These are phyloP conservation scores for Phytophthora europaea DNA, from an alignment of 352 stramenopile species.

Conservation along the genomic window DNA sequence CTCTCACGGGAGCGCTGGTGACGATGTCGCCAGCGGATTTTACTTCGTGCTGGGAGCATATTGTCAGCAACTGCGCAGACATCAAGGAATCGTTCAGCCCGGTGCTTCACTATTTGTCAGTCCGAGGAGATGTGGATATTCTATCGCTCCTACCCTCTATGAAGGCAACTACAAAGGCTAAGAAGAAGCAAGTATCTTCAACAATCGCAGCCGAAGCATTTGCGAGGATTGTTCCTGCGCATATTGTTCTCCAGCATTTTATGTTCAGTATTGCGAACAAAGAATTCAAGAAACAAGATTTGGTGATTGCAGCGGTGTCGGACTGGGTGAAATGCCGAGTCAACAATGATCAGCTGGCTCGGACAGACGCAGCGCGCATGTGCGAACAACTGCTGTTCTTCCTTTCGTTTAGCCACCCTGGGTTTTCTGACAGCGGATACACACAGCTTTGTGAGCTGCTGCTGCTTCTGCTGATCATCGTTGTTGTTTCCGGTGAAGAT, in stretches of 20 bases:
- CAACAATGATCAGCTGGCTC: conserved; percentile 10
- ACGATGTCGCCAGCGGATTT: conserved; percentile 38
- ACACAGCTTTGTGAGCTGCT: conserved; percentile 49
- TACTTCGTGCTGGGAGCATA: conserved; percentile 43
- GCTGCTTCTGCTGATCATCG: conserved; percentile 43
- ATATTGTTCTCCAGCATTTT: conserved; percentile 41
- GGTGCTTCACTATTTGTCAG: conserved; percentile 65
- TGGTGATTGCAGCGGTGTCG: conserved; percentile 17
- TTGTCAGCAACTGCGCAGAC: conserved; percentile 45
- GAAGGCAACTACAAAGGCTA: conserved; percentile 11
- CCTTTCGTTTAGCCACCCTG: conserved; percentile 24
- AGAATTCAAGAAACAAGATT: conserved; percentile 29
- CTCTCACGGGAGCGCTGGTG: conserved; percentile 39
- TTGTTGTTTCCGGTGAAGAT: conserved; percentile 28
- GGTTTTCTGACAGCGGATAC: conserved; percentile 3
- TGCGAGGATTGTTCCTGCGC: conserved; percentile 24
- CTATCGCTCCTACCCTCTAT: conserved; percentile 26
- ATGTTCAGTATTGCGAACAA: conserved; percentile 32
- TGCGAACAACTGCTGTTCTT: conserved; percentile 67
- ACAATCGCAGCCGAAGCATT: conserved; percentile 15
- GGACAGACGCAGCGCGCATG: conserved; percentile 42
- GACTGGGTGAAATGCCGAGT: conserved; percentile 29
- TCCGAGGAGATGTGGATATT: conserved; percentile 56
- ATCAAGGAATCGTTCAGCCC: conserved; percentile 43
- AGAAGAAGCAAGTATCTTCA: conserved; percentile 19